Evolutionary conservation across 257 asterid genomes (phyloP), one percentile per base, ranked within the genome.

Genomic region (Salvia rosmarinus): DNA sequence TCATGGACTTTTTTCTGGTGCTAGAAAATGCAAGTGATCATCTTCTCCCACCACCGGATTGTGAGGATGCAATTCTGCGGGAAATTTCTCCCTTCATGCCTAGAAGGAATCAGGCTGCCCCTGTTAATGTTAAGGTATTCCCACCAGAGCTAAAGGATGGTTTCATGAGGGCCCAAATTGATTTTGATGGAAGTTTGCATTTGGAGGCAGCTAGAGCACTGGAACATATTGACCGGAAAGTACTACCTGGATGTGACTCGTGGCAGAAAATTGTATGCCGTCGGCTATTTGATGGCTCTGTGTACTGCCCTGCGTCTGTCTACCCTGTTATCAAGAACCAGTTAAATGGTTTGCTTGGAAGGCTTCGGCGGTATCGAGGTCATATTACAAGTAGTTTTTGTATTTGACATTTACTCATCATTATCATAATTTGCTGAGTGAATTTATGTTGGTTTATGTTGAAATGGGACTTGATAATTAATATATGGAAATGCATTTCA

Each of bases 261-360:
- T 95, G 99, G 99, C 99, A 95, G 89, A 95, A 88, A 83, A 82
- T 95, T 81, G 78, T 72, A 51, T 91, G 98, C 71, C 85, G 81
- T 46, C 90, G 81, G 50, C 20, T 84, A 82, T 95, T 91, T 80
- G 93, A 84, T 67, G 89, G 87, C 80, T 81, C 88, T 37, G 86
- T 89, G n/a, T 95, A 89, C 66, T 91, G 98, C 76, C 87, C 96
- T 74, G 89, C 89, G 10, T 50, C 88, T 42, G 96, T 87, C 40
- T 89, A 89, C 80, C 58, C n/a, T 70, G 96, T 87, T 66, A 87
- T 95, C 46, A 77, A 60, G 83, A 58, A 54, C 34, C 84, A 85
- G 79, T 78, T 95, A 25, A 78, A 83, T 66, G 11, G 71, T 70
- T 76, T 89, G 78, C 79, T 95, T 44, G 79, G 75, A 75, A 82